Evolutionary conservation across 768 basidiomycete genomes (phyloP).

Genomic region (Podaxis mareebaensis): DNA sequence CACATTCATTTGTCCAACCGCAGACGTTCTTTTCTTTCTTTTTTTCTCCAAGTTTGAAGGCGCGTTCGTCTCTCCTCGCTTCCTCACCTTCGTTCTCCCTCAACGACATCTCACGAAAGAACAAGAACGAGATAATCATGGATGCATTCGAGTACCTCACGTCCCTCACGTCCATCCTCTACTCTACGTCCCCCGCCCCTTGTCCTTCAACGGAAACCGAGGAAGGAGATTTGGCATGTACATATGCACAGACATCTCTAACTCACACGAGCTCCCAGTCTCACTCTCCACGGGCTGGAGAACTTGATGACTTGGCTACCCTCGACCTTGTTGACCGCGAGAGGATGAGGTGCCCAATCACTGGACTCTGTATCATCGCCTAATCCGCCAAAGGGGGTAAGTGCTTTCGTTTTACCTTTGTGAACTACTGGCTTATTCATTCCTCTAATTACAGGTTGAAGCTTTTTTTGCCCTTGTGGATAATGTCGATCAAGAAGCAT

Average conservation of each 20-base stretch:
- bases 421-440: background rate
- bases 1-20: background rate
- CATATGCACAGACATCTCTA: background rate
- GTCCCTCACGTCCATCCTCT: background rate
- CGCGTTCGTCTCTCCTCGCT: background rate
- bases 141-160: background rate
- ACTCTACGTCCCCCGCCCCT: background rate
- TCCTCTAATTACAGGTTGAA: background rate
- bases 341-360: background rate
- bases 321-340: conserved; percentile 7
- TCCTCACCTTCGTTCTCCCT: background rate
- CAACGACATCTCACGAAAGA: background rate
- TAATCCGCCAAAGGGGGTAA: background rate
- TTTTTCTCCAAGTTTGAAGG: background rate
- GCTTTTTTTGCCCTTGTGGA: background rate
- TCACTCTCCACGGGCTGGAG: background rate
- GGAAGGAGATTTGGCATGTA: no score
- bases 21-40: background rate
- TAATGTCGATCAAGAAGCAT: background rate
- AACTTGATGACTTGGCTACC: background rate
- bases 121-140: background rate
- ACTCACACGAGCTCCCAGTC: background rate
- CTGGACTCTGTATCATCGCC: conserved; percentile 4
- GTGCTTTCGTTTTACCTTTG: background rate
- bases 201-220: background rate